Conservation (phyloP, 202 grass and related monocot species). For the Setaria viridis region DNA sequence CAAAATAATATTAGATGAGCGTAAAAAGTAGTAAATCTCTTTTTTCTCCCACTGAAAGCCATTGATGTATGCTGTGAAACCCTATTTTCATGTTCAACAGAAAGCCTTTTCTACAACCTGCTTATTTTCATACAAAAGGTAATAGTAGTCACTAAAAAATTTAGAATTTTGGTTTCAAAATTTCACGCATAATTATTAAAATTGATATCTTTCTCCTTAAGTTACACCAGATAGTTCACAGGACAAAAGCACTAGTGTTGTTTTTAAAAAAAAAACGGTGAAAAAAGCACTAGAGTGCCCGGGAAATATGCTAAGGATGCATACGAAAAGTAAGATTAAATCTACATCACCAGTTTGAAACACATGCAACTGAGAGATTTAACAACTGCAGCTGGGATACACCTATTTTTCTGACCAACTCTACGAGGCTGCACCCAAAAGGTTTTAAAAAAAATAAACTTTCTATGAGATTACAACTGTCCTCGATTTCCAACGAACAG, state of each 20-base stretch:
- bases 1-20: not conserved
- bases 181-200: not conserved
- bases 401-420: not conserved
- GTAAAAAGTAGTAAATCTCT: constrained; percentile 13
- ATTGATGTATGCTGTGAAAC: not conserved
- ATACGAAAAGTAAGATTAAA: not conserved
- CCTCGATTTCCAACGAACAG: not conserved
- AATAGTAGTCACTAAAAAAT: not conserved
- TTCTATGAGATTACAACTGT: not conserved
- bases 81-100: not conserved
- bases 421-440: not conserved
- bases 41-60: not conserved
- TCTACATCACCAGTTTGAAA: not conserved
- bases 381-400: not conserved
- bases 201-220: not conserved
- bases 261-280: not conserved
- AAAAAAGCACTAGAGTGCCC: not conserved
- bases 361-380: not conserved
- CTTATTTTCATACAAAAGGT: not conserved
- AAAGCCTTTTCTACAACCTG: not conserved
- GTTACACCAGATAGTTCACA: not conserved
- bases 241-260: not conserved
- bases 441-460: not conserved
- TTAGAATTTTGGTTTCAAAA: constrained; percentile 4
- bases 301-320: not conserved